A percentile compares a stretch with the other conserved stretches of the same genome.
These are phyloP conservation scores for Fomes fomentarius DNA, from an alignment of 1,284 basidiomycete species.

Conservation along the genomic window DNA sequence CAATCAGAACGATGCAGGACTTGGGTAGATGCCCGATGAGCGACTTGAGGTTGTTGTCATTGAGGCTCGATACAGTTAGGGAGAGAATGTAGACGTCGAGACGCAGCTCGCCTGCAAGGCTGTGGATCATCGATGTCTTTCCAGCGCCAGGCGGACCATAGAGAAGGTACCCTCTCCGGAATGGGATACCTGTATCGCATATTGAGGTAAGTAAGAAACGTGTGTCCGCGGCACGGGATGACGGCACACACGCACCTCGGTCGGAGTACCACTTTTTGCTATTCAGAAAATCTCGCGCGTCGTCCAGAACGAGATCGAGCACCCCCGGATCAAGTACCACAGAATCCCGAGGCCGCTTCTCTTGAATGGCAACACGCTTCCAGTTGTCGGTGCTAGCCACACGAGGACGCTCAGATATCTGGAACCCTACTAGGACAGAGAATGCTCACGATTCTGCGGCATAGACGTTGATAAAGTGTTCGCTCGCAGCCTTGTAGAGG, in stretches of 20 bases:
- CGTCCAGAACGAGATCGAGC: slow-evolving; percentile 23
- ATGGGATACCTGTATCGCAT: slow-evolving; percentile 65
- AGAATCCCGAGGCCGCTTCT: slow-evolving; percentile 22
- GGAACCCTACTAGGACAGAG: not conserved
- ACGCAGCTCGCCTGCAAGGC: slow-evolving; percentile 74
- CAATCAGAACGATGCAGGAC: slow-evolving; percentile 76
- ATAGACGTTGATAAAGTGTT: slow-evolving; percentile 18
- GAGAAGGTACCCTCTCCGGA: slow-evolving; percentile 72
- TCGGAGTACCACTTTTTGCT: slow-evolving; percentile 26
- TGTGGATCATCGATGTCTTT: slow-evolving; percentile 76
- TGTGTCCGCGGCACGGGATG: no score
- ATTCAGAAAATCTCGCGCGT: slow-evolving; percentile 25
- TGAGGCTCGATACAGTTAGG: slow-evolving; percentile 66
- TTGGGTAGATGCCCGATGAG: slow-evolving; percentile 69
- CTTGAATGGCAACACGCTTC: slow-evolving; percentile 18
- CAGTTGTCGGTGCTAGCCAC: slow-evolving; percentile 13
- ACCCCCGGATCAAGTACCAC: slow-evolving; percentile 27
- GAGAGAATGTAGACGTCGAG: slow-evolving; percentile 77
- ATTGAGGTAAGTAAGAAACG: no score
- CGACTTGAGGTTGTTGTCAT: slow-evolving; percentile 63
- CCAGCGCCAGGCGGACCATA: slow-evolving; percentile 78
- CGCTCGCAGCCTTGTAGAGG: slow-evolving; percentile 26
- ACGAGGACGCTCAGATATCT: slow-evolving; percentile 5
- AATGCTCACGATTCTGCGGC: slow-evolving; percentile 19
- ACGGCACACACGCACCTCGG: slow-evolving; percentile 23